Evolutionary conservation across 345 rosid genomes (phyloP), one percentile per base, ranked within the genome.

Genomic region (Eucalyptus polybractea): DNA sequence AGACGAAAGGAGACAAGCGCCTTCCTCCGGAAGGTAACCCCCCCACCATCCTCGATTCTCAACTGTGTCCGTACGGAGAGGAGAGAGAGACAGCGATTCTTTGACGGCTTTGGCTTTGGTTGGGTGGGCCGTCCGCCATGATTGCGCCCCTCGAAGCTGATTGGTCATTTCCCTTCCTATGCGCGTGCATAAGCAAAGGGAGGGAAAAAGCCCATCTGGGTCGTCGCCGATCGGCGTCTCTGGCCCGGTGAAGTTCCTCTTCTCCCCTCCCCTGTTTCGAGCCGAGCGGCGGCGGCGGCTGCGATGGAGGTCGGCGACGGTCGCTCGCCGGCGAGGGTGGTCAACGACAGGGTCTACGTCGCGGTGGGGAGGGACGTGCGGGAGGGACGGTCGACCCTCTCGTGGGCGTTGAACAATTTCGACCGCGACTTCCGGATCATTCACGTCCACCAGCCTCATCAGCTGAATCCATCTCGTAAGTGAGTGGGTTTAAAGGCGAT

Each of bases 361-460:
- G 97, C 97, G 6, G 95, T 96, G 45, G 96, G 95, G 87, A 93
- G 90, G 54, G 94, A 91, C 50, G 86, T 93, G n/a, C 91, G 90
- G 89, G 92, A 94, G 86, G 91, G 93, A 87, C 89, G 91, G 91
- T 88, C 86, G 83, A 93, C 92, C 90, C 90, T 96, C 56, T 87
- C 89, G 45, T 95, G 97, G 97, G 95, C 96, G 51, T 60, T 94
- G 86, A 86, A 88, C 45, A 92, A 89, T 89, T 94, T 96, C 60
- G 91, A 47, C 7, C 27, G 88, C 90, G 47, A 91, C 89, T 89
- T 96, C 62, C 91, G 91, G 87, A 90, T 93, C 91, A 86, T 93
- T 88, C 93, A 94, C 89, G 93, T 93, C 88, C 92, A 88, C 89
- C 92, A 86, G 69, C 91, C 88, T 83, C 10, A 89, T 8, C 25